These are phyloP conservation scores for Carex myosuroides DNA, from an alignment of 176 grass and related monocot species.

Conservation along the genomic window DNA sequence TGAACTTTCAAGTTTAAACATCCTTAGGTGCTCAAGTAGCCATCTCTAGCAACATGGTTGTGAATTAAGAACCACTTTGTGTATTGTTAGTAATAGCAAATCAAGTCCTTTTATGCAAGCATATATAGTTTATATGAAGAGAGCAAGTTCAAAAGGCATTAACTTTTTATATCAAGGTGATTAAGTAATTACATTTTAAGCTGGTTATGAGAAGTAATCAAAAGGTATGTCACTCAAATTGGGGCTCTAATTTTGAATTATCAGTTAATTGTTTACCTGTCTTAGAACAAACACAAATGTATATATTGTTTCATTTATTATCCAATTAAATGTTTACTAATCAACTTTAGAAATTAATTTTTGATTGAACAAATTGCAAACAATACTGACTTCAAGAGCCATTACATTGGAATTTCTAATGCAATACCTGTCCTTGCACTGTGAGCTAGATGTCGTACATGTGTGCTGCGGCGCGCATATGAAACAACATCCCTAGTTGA, in stretches of 20 bases:
- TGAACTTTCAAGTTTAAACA: background rate
- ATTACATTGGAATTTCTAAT: background rate
- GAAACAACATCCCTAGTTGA: background rate
- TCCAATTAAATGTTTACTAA: background rate
- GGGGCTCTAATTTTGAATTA: background rate
- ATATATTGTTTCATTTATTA: background rate
- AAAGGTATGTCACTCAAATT: background rate
- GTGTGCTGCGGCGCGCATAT: background rate
- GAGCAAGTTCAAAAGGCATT: background rate
- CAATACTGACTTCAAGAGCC: background rate
- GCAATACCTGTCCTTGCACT: background rate
- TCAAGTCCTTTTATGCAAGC: background rate
- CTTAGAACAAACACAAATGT: background rate
- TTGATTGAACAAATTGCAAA: background rate
- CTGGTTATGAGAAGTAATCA: background rate
- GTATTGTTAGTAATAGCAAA: background rate
- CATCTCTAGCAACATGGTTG: background rate
- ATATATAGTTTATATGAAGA: background rate
- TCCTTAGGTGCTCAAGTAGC: background rate
- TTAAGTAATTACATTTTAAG: background rate
- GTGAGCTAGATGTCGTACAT: background rate
- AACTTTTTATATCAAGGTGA: background rate
- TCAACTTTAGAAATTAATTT: background rate
- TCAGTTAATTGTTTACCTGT: background rate
- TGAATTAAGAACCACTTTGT: background rate